Conservation (phyloP, 139 green algal species). For the Chlamydomonas eustigma region DNA sequence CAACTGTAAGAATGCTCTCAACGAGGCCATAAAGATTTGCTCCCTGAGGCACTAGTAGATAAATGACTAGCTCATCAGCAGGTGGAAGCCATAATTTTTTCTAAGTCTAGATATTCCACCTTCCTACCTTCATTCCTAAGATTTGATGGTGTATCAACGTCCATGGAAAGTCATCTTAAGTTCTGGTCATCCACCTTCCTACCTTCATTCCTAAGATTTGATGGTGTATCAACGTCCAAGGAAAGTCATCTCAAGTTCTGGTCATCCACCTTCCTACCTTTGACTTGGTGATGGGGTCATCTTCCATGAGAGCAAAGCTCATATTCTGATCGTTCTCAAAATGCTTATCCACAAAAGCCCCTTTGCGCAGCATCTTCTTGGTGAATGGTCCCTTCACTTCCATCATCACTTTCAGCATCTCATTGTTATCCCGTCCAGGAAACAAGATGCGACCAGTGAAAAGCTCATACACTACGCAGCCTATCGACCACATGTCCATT, state of each 20-base stretch:
- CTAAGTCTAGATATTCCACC: too few relatives aligned
- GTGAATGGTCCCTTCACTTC: constrained; percentile 72
- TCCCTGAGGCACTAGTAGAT: too few relatives aligned
- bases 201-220: too few relatives aligned
- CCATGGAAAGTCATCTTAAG: too few relatives aligned
- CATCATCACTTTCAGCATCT: constrained; percentile 97
- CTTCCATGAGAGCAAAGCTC: constrained; percentile 71
- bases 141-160: too few relatives aligned
- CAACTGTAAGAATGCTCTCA: too few relatives aligned
- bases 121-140: too few relatives aligned
- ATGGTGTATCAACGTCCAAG: too few relatives aligned
- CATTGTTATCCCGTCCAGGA: constrained; percentile 93
- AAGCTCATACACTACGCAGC: constrained; percentile 95
- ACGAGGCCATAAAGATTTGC: too few relatives aligned
- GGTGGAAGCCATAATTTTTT: too few relatives aligned
- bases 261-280: constrained; percentile 31
- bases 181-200: too few relatives aligned
- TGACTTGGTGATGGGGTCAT: constrained; percentile 73
- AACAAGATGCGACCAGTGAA: constrained; percentile 97
- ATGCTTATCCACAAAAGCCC: constrained; percentile 61
- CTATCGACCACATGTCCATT: constrained; percentile 96
- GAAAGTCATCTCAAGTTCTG: constrained; percentile 66
- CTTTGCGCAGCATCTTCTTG: constrained; percentile 23
- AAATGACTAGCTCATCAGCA: too few relatives aligned
- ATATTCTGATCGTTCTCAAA: constrained; percentile 77